Percentiles rank a stretch among this genome's conserved stretches.
phyloP scores from a whole-genome alignment of 2,329 filamentous ascomycete genomes.

The Clonostachys chloroleuca region DNA sequence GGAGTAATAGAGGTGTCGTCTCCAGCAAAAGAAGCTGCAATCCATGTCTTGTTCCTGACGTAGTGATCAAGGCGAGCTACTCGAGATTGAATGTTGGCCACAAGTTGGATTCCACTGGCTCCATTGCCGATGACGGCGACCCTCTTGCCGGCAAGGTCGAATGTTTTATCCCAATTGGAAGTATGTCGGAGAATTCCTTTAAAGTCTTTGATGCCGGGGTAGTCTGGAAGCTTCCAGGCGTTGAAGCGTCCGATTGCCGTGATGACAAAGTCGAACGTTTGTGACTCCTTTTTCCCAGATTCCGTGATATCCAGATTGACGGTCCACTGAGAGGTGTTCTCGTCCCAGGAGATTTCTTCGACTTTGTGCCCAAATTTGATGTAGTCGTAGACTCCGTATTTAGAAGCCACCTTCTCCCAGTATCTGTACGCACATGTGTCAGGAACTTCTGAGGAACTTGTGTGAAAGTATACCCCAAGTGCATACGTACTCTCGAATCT shows the following conservation, averaged over 20 bases:
- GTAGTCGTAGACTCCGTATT: background rate
- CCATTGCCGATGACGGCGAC: slow-evolving; percentile 62
- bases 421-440: background rate
- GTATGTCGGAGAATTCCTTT: slow-evolving; percentile 54
- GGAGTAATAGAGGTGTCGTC: slow-evolving; percentile 49
- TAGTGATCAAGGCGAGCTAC: slow-evolving; percentile 58
- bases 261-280: background rate
- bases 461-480: too few relatives aligned
- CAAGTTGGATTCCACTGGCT: slow-evolving; percentile 54
- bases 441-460: too few relatives aligned
- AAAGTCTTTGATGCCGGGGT: slow-evolving; percentile 1
- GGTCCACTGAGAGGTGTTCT: background rate
- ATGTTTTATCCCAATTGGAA: slow-evolving; percentile 52
- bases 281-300: background rate
- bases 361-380: background rate
- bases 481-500: slow-evolving; percentile 20
- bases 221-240: slow-evolving; percentile 36
- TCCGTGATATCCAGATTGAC: background rate
- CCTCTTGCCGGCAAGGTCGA: slow-evolving; percentile 41
- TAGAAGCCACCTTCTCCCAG: background rate
- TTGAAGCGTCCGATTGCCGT: background rate
- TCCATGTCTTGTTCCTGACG: slow-evolving; percentile 62
- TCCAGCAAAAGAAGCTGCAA: slow-evolving; percentile 57
- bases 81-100: slow-evolving; percentile 43
- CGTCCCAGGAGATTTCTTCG: background rate